These are phyloP conservation scores for Dinochytrium kinnereticum DNA, from an alignment of 371 early-diverging fungal species.

Conservation along the genomic window DNA sequence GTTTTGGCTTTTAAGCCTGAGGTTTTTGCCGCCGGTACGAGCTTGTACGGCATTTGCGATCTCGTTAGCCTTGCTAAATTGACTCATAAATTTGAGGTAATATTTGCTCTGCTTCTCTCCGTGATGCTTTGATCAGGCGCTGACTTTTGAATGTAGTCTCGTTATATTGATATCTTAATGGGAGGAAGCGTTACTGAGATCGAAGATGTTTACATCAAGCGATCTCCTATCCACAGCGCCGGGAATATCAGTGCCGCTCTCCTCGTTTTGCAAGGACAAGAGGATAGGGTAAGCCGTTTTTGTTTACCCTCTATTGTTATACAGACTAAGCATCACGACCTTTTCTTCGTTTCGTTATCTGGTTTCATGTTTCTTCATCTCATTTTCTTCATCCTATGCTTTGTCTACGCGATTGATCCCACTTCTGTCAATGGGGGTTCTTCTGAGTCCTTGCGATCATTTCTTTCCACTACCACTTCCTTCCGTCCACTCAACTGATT, in stretches of 20 bases:
- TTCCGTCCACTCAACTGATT: too few relatives aligned
- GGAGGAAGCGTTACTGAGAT: constrained; percentile 67
- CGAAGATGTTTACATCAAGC: constrained; percentile 51
- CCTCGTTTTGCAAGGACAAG: constrained; percentile 75
- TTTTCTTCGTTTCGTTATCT: not conserved
- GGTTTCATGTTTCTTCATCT: not conserved
- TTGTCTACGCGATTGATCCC: too few relatives aligned
- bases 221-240: constrained; percentile 24
- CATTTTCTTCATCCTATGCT: not conserved
- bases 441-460: too few relatives aligned
- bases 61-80: constrained; percentile 68
- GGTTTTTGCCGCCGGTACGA: constrained; percentile 76
- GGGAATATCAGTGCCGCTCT: constrained; percentile 69
- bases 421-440: too few relatives aligned
- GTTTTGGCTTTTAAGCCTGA: constrained; percentile 67
- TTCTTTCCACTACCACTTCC: too few relatives aligned
- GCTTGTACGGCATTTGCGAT: constrained; percentile 73
- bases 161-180: constrained; percentile 64
- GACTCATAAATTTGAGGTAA: constrained; percentile 76
- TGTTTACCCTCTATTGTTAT: too few relatives aligned
- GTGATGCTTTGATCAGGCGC: constrained; percentile 14
- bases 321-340: not conserved
- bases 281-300: constrained; percentile 76
- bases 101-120: not conserved
- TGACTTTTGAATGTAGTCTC: not conserved